These are phyloP conservation scores for Capsella bursapastoris DNA, from an alignment of 345 rosid species.

Conservation along the genomic window DNA sequence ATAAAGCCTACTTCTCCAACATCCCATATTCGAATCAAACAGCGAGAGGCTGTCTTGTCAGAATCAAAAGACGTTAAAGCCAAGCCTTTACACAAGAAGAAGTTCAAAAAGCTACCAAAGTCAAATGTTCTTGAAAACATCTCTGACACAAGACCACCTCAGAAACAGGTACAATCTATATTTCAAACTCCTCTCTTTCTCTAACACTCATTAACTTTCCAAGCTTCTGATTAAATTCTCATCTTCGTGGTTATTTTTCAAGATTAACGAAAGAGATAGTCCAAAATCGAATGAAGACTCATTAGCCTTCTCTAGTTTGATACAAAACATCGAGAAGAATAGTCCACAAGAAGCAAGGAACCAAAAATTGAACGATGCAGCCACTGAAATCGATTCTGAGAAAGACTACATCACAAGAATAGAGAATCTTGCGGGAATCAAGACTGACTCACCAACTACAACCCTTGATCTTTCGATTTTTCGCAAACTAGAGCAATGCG, in stretches of 20 bases:
- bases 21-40: slow-evolving; percentile 51
- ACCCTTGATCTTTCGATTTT: slow-evolving; percentile 58
- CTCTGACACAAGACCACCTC: slow-evolving; percentile 48
- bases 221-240: neutral
- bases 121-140: slow-evolving; percentile 23
- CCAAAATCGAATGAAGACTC: slow-evolving; percentile 54
- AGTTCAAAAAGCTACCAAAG: slow-evolving; percentile 35
- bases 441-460: slow-evolving; percentile 41
- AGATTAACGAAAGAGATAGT: slow-evolving; percentile 37
- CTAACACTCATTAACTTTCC: neutral
- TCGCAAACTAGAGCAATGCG: slow-evolving; percentile 49
- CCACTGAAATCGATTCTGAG: slow-evolving; percentile 43
- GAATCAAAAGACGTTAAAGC: slow-evolving; percentile 47
- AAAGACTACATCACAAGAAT: slow-evolving; percentile 56
- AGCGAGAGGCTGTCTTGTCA: slow-evolving; percentile 58
- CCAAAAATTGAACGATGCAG: slow-evolving; percentile 29
- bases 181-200: slow-evolving; percentile 4
- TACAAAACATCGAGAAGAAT: slow-evolving; percentile 48
- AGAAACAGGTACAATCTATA: slow-evolving; percentile 57
- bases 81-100: slow-evolving; percentile 56
- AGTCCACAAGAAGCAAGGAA: slow-evolving; percentile 38
- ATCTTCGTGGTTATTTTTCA: neutral
- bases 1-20: slow-evolving; percentile 53
- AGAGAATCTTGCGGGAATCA: slow-evolving; percentile 49
- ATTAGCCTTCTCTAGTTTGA: slow-evolving; percentile 49